Base-by-base conservation (phyloP, 768 basidiomycete genomes). In the Boletus sp. region DNA sequence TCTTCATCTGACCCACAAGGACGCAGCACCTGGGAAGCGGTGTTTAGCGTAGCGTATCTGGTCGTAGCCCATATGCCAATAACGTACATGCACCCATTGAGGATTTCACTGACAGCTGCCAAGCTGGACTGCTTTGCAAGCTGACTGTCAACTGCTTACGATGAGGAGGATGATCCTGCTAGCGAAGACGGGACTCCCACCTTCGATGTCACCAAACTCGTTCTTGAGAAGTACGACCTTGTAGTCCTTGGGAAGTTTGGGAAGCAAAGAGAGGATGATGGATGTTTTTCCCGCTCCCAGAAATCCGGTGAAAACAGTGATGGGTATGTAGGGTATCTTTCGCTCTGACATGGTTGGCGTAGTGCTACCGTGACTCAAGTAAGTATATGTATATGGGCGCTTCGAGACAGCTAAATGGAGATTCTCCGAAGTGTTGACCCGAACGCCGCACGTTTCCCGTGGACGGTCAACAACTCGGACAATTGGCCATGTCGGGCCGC, bases 281-380 rank as follows among this genome's bases (percentile, higher is more conserved):
- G 84, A 85, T 0, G 88, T 90, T 71, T 90, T 90, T 42, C 89
- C 90, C 17, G 88, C 88, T 3, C 89, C 90, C 5, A 94, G 82
- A 69, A 93, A 96, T 15, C 94, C 94, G n/a, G 94, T 98, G 73
- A 96, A 93, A 56, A 95, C 90, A 1, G 95, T 95, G 61, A 97
- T 87, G 12, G 93, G 92, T 63, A 94, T 94, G 47, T 56, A 10
- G 53, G 57, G 40, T 54, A 56, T 54, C 62, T 39, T 49, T 10
- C 18, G 48, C 37, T 9, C 52, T 18, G 50, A 7, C 67, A 68
- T 67, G 44, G 15, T 53, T 7, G 12, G n/a, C 3, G 44, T 28
- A n/a, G n/a, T n/a, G n/a, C n/a, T n/a, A n/a, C n/a, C n/a, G n/a
- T n/a, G n/a, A n/a, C n/a, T n/a, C n/a, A n/a, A n/a, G n/a, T n/a